Conservation (phyloP, 1,284 basidiomycete genomes). For the Sporisorium reilianum region DNA sequence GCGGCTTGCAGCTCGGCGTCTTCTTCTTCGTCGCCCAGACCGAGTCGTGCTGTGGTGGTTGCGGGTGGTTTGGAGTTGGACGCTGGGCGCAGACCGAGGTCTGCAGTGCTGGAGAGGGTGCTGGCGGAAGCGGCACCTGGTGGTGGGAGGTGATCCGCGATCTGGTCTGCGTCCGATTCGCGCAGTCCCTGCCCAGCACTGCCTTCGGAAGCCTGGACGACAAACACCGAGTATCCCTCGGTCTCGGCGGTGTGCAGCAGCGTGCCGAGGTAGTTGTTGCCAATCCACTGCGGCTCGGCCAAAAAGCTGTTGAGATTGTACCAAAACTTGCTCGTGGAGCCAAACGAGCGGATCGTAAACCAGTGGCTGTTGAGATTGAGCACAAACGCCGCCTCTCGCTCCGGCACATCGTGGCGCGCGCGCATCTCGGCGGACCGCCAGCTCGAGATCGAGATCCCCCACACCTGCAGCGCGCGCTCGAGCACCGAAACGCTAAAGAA, state of each 20-base stretch:
- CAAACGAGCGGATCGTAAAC: constrained; percentile 65
- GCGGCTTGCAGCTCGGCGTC: constrained; percentile 62
- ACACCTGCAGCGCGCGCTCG: constrained; percentile 59
- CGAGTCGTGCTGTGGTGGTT: constrained; percentile 10
- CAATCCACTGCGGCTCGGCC: constrained; percentile 59
- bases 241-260: constrained; percentile 60
- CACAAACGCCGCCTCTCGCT: constrained; percentile 64
- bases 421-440: constrained; percentile 53
- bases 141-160: constrained; percentile 53
- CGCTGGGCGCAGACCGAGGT: constrained; percentile 33
- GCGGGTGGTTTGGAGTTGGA: constrained; percentile 5
- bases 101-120: constrained; percentile 6
- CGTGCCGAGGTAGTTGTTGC: constrained; percentile 61
- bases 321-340: constrained; percentile 51
- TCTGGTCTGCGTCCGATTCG: constrained; percentile 53
- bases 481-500: constrained; percentile 65
- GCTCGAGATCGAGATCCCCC: constrained; percentile 44
- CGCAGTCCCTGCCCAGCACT: constrained; percentile 34
- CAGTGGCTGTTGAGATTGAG: constrained; percentile 67
- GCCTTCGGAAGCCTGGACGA: constrained; percentile 44
- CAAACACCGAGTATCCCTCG: constrained; percentile 67
- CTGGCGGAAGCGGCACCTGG: constrained; percentile 21
- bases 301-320: constrained; percentile 68
- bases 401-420: constrained; percentile 44
- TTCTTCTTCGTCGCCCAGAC: constrained; percentile 30